Evolutionary conservation across 441 rosid species (phyloP), one percentile per base, ranked within the genome.

Genomic region (Populus hybrid): DNA sequence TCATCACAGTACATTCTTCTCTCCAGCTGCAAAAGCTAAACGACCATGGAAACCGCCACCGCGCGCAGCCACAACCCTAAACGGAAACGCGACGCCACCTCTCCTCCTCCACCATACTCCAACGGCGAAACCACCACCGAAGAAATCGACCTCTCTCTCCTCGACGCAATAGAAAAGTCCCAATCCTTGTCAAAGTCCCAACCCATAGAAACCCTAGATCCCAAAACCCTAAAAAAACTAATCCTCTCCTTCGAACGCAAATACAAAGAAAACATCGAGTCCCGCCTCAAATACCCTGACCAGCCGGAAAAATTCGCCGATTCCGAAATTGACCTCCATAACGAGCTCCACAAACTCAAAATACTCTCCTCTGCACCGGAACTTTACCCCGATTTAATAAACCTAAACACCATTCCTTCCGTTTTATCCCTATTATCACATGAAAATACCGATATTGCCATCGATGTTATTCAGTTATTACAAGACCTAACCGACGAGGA

Each of bases 211-310:
- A 87, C 83, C 29, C 91, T 95, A 38, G 99, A 95, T 89, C 83
- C 88, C 68, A 92, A 92, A 74, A 83, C 95, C 77, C 88, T 95
- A 11, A 94, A 94, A 79, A 95, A 91, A 86, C 92, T 91, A 3
- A 97, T 94, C 33, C 93, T 95, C 70, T 90, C 99, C 76, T 95
- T 95, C 88, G 99, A 95, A 88, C 97, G 97, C 11, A 97, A 98
- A 59, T 93, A 90, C 80, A 90, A 95, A 76, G 99, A 94, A 78
- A 95, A 95, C 88, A 95, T 94, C 71, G 98, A 95, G 53, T 98
- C 98, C 24, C 93, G 98, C 8, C 98, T 93, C 86, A 95, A 95
- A 87, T 94, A 92, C 79, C 92, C 91, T 0, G 97, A 95, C 82
- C 94, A 93, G 65, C 97, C 99, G 1, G 97, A 95, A 3, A 87